Evolutionary conservation across 306 rosid species (phyloP).

Genomic region (Rosa lucieae): DNA sequence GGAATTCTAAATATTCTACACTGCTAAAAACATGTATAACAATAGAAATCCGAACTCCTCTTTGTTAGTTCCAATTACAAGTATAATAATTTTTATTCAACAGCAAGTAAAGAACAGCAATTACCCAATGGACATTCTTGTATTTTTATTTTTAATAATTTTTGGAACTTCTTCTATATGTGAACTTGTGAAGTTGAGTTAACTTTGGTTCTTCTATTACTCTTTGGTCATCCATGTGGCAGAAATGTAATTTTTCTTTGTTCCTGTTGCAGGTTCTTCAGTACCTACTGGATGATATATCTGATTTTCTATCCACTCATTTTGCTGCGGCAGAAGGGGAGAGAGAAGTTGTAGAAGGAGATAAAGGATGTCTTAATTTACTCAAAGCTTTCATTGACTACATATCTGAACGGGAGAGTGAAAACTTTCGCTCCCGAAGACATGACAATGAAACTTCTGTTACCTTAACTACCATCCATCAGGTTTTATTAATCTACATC

Average conservation of each 20-base stretch:
- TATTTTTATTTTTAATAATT: neutral
- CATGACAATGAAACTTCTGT: conserved; percentile 73
- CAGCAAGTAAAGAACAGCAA: neutral
- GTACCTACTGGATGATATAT: conserved; percentile 81
- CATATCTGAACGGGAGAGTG: conserved; percentile 76
- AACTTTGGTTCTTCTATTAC: conserved; percentile 1
- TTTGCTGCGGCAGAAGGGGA: conserved; percentile 42
- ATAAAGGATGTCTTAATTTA: conserved; percentile 56
- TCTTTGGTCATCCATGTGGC: conserved; percentile 22
- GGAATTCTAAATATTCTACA: neutral
- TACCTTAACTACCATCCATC: conserved; percentile 93
- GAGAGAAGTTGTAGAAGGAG: conserved; percentile 35
- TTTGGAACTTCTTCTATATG: neutral
- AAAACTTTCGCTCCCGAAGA: conserved; percentile 67
- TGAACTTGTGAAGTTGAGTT: conserved; percentile 8
- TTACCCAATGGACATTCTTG: neutral
- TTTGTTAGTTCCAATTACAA: neutral
- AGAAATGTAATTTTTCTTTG: conserved; percentile 18
- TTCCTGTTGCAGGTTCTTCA: conserved; percentile 74
- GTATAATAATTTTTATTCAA: neutral
- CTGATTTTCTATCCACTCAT: conserved; percentile 68
- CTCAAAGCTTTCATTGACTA: conserved; percentile 66
- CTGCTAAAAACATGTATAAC: neutral
- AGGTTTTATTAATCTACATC: conserved; percentile 43
- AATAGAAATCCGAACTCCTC: neutral